Conservation (phyloP, 208 protist genomes). For the Phytomonas sp. region DNA sequence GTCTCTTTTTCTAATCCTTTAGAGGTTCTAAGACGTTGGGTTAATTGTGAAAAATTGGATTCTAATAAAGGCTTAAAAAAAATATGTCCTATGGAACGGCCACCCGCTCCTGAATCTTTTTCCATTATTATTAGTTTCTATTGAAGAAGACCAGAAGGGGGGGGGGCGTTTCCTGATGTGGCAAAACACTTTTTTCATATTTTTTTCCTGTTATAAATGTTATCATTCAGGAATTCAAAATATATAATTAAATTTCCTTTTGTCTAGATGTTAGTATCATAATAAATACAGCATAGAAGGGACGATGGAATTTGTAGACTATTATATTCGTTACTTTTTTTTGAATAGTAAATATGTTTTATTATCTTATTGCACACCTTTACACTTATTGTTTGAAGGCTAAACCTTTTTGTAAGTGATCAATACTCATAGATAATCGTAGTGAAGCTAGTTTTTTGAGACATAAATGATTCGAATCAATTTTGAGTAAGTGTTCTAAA, state of each 20-base stretch:
- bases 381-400: not conserved
- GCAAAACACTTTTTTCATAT: no score
- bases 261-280: no score
- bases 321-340: not conserved
- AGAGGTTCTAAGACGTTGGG: not conserved
- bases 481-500: no score
- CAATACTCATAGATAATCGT: constrained; percentile 2
- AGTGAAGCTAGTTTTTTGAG: no score
- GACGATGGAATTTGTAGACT: not conserved
- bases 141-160: not conserved
- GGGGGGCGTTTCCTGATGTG: no score
- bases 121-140: not conserved
- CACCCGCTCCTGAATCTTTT: not conserved
- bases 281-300: no score
- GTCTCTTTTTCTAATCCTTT: not conserved
- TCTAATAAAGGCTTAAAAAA: not conserved
- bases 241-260: no score
- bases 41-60: not conserved
- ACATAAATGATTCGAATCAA: no score
- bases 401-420: no score
- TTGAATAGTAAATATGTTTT: constrained; percentile 13
- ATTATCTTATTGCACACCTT: not conserved
- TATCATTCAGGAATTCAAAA: no score
- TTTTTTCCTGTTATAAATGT: no score
- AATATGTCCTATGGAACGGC: not conserved